A percentile compares a stretch with the other conserved stretches of the same genome.
Conservation (phyloP, 305 asterid species). For the Fraxinus platypoda region DNA sequence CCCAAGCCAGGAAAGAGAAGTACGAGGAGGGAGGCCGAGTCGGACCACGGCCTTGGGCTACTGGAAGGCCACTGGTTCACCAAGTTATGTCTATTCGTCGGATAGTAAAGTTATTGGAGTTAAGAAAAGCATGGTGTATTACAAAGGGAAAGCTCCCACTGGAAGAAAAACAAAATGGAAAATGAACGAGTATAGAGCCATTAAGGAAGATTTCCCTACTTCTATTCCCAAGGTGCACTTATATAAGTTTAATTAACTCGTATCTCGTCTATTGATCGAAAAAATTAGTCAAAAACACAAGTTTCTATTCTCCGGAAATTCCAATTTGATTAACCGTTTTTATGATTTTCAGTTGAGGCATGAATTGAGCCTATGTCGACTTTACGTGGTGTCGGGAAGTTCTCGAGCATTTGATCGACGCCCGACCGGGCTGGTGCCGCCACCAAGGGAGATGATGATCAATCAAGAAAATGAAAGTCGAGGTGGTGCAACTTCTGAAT, state of each 20-base stretch:
- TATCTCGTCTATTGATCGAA: too few relatives aligned
- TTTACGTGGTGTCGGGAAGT: constrained; percentile 55
- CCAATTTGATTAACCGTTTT: background rate
- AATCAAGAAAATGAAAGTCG: constrained; percentile 6
- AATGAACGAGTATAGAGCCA: constrained; percentile 67
- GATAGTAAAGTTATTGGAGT: constrained; percentile 47
- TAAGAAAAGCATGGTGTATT: constrained; percentile 66
- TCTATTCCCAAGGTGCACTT: constrained; percentile 41
- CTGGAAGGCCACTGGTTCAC: constrained; percentile 77
- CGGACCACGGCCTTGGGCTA: constrained; percentile 57
- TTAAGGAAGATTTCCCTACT: constrained; percentile 31
- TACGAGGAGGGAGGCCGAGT: constrained; percentile 56
- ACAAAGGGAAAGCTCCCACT: constrained; percentile 54
- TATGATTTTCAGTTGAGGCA: constrained; percentile 44
- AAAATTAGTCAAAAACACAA: too few relatives aligned
- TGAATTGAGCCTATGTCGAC: constrained; percentile 55
- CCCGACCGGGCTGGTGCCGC: constrained; percentile 17
- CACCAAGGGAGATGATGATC: background rate
- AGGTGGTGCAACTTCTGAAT: background rate
- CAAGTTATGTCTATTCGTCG: constrained; percentile 53
- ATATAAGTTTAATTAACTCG: background rate
- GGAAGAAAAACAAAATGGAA: constrained; percentile 65
- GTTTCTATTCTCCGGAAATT: background rate
- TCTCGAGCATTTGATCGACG: constrained; percentile 56
- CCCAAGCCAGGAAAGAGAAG: constrained; percentile 53